These are phyloP conservation scores for Setaria viridis DNA, from an alignment of 202 grass and related monocot genomes.

Conservation along the genomic window DNA sequence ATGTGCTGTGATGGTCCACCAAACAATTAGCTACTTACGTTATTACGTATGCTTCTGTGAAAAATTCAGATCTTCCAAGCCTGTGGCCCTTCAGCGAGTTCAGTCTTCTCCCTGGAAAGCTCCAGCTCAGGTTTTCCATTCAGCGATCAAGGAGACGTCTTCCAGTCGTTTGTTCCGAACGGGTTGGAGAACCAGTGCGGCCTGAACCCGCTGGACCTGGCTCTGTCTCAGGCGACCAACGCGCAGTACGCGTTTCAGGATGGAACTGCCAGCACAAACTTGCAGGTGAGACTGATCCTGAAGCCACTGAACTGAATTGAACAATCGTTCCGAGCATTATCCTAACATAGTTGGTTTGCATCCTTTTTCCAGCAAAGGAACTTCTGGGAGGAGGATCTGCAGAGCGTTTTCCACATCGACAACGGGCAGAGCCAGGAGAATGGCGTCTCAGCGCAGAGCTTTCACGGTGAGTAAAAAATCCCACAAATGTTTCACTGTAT, in stretches of 20 bases:
- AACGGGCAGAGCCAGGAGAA: constrained; percentile 55
- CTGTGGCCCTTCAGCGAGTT: constrained; percentile 53
- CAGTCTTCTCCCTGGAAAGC: constrained; percentile 62
- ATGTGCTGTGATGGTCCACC: background rate
- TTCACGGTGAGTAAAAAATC: constrained; percentile 44
- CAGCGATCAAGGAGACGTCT: constrained; percentile 54
- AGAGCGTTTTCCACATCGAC: constrained; percentile 67
- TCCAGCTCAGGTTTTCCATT: constrained; percentile 53
- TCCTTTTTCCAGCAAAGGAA: constrained; percentile 61
- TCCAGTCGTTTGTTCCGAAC: constrained; percentile 49
- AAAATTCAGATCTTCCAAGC: constrained; percentile 68
- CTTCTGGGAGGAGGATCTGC: constrained; percentile 75
- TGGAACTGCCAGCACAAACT: constrained; percentile 46
- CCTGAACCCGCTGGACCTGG: constrained; percentile 57
- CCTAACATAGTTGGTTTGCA: background rate
- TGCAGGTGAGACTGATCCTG: constrained; percentile 58
- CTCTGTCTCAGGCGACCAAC: constrained; percentile 49
- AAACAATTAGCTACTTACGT: constrained; percentile 20
- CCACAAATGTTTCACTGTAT: background rate
- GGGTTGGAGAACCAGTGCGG: constrained; percentile 54
- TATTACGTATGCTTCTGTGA: background rate
- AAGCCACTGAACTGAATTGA: background rate
- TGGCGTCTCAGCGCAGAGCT: constrained; percentile 45
- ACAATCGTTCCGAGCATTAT: background rate
- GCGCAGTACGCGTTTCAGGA: constrained; percentile 55